These are phyloP conservation scores for Usnea hakonensis DNA, from an alignment of 495 filamentous ascomycete genomes.

Conservation along the genomic window DNA sequence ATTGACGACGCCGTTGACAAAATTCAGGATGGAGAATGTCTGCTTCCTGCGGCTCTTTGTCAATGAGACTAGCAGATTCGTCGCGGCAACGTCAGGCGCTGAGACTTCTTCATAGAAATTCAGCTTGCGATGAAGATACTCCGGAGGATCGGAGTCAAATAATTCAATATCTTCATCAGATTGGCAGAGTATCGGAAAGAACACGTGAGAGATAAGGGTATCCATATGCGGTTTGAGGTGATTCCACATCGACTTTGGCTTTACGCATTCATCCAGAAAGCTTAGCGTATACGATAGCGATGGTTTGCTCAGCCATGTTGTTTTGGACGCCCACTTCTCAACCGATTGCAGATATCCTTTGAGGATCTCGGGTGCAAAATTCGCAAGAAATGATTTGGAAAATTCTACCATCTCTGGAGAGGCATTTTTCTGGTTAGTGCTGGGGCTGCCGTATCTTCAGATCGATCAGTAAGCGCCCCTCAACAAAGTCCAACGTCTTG, in stretches of 20 bases:
- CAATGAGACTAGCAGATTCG: conserved; percentile 89
- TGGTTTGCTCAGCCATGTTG: conserved; percentile 88
- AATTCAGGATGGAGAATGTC: conserved; percentile 85
- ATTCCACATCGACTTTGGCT: conserved; percentile 93
- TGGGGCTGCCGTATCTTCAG: conserved; percentile 78
- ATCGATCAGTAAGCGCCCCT: conserved; percentile 10
- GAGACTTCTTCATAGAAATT: conserved; percentile 98
- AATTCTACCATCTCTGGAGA: conserved; percentile 65
- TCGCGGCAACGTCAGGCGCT: conserved; percentile 90
- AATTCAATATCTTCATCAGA: conserved; percentile 88
- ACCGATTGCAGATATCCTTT: conserved; percentile 88
- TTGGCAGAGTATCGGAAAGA: conserved; percentile 93
- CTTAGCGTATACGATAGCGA: conserved; percentile 85
- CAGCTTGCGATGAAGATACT: conserved; percentile 92
- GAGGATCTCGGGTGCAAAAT: conserved; percentile 90
- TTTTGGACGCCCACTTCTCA: conserved; percentile 93
- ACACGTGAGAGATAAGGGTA: conserved; percentile 81
- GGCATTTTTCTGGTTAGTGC: conserved; percentile 56
- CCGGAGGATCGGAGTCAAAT: conserved; percentile 86
- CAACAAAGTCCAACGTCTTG: background rate
- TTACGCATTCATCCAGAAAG: conserved; percentile 94
- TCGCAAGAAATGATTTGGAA: conserved; percentile 80
- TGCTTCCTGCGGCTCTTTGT: conserved; percentile 94
- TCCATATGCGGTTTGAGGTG: conserved; percentile 89
- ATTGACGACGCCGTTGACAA: conserved; percentile 89